Evolutionary conservation across 1,284 basidiomycete genomes (phyloP).

Genomic region (Malassezia dermatis): DNA sequence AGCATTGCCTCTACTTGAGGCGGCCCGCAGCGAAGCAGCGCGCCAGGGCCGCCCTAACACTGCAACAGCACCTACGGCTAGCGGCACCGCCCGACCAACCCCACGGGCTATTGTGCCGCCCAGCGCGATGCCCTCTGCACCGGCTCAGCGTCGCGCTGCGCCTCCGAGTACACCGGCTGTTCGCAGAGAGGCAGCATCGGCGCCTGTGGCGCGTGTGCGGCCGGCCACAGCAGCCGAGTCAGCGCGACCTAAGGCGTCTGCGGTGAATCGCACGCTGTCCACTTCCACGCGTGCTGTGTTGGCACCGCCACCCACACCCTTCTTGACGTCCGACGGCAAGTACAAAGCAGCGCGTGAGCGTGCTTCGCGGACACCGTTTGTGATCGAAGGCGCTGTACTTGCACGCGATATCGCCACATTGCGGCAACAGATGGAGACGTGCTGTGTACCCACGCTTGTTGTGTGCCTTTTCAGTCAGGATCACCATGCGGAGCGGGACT

Average conservation of each 20-base stretch:
- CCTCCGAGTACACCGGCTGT: neutral
- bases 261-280: slow-evolving; percentile 18
- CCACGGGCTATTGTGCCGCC: slow-evolving; percentile 11
- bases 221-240: neutral
- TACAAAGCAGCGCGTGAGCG: slow-evolving; percentile 63
- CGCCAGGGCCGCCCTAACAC: slow-evolving; percentile 7
- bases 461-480: slow-evolving; percentile 73
- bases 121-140: neutral
- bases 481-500: slow-evolving; percentile 88
- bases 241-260: neutral
- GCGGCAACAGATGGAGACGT: slow-evolving; percentile 80
- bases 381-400: slow-evolving; percentile 66
- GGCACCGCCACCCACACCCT: slow-evolving; percentile 40
- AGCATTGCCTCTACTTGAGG: slow-evolving; percentile 76
- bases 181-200: neutral
- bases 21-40: slow-evolving; percentile 47
- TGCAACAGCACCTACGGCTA: slow-evolving; percentile 29
- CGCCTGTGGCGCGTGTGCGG: neutral
- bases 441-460: slow-evolving; percentile 66
- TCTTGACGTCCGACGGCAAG: slow-evolving; percentile 63
- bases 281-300: slow-evolving; percentile 12
- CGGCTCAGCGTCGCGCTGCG: slow-evolving; percentile 10
- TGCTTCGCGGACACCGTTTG: slow-evolving; percentile 58
- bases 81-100: slow-evolving; percentile 16
- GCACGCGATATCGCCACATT: slow-evolving; percentile 79